Percentiles rank a stretch among this genome's conserved stretches.
phyloP scores from a whole-genome alignment of 129 eudicot species.

The Centaurea solstitialis region DNA sequence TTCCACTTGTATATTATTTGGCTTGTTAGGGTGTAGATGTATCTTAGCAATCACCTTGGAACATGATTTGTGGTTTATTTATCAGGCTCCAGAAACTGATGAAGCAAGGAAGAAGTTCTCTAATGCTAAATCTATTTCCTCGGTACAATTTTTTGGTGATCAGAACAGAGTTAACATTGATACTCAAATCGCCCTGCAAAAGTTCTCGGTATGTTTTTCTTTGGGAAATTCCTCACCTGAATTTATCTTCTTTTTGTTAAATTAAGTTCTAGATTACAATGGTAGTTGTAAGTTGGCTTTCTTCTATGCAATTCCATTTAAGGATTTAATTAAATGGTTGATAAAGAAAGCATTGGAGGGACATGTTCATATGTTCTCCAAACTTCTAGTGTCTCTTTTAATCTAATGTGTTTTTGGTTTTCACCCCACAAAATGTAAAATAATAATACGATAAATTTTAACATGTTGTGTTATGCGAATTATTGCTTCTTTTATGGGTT shows the following conservation, averaged over 20 bases:
- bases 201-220: constrained; percentile 54
- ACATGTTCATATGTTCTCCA: not conserved
- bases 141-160: constrained; percentile 79
- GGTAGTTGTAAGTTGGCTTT: not conserved
- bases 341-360: not conserved
- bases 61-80: constrained; percentile 8
- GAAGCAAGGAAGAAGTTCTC: constrained; percentile 93
- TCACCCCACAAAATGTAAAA: not conserved
- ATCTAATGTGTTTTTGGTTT: not conserved
- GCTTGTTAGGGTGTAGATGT: not conserved
- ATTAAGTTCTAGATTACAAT: not conserved
- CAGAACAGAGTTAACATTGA: constrained; percentile 53
- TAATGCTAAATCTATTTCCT: constrained; percentile 86
- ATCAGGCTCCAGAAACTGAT: constrained; percentile 78
- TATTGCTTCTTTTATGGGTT: not conserved
- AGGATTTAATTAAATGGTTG: not conserved
- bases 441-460: not conserved
- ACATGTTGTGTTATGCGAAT: not conserved
- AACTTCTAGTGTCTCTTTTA: not conserved
- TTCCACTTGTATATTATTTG: not conserved
- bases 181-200: constrained; percentile 55
- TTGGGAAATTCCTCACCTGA: not conserved
- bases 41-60: not conserved
- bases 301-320: not conserved
- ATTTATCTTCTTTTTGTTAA: not conserved